Evolutionary conservation across 371 early-diverging fungal species (phyloP).

Genomic region (Mucor ambiguus): DNA sequence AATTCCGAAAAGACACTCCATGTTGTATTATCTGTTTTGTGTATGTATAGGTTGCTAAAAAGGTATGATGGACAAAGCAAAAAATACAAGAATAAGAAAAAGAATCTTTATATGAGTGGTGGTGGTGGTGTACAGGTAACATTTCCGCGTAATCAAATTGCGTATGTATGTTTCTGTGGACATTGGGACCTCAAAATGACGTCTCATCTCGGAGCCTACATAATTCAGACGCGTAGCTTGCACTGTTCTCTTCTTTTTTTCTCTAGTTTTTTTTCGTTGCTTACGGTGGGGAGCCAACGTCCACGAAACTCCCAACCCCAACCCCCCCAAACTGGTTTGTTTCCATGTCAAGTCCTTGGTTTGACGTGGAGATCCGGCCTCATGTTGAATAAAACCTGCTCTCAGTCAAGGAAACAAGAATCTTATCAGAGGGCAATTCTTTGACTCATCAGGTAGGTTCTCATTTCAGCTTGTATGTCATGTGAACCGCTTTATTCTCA

Average conservation of each 20-base stretch:
- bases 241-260: background rate
- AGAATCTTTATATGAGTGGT: background rate
- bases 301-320: background rate
- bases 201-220: background rate
- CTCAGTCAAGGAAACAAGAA: background rate
- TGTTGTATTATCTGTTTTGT: slow-evolving; percentile 30
- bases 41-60: background rate
- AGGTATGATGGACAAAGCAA: background rate
- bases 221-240: background rate
- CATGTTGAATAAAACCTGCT: background rate
- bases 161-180: background rate
- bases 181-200: background rate
- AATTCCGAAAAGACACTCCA: slow-evolving; percentile 94
- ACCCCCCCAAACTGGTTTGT: background rate
- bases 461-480: background rate
- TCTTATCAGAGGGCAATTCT: slow-evolving; percentile 4
- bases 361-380: background rate
- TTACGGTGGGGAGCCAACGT: slow-evolving; percentile 1
- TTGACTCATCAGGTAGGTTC: background rate
- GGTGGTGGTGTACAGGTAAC: too few species aligned
- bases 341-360: background rate
- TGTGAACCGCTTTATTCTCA: background rate
- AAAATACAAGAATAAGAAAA: background rate
- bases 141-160: slow-evolving; percentile 5
- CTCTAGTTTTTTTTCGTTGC: background rate